Conservation (phyloP, 2,329 filamentous ascomycete species). For the Alternaria novae-zelandiae region DNA sequence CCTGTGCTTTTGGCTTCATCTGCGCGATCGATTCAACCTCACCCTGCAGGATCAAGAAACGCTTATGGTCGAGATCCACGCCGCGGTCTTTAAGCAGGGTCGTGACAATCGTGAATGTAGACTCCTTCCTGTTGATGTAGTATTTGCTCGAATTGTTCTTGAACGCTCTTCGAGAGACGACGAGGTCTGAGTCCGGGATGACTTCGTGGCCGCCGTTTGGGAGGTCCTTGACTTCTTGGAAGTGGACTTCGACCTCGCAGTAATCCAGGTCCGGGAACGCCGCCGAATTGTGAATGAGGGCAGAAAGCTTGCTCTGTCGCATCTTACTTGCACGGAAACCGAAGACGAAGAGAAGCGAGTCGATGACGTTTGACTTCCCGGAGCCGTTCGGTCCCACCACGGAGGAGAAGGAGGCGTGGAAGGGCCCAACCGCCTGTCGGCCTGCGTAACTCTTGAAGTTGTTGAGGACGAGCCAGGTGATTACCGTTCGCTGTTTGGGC, state of each 20-base stretch:
- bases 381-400: slow-evolving; percentile 98
- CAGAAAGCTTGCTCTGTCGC: slow-evolving; percentile 97
- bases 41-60: slow-evolving; percentile 94
- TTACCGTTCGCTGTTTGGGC: slow-evolving; percentile 86
- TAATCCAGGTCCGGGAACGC: slow-evolving; percentile 82
- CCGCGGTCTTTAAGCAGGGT: slow-evolving; percentile 84
- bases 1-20: slow-evolving; percentile 96
- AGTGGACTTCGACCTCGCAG: slow-evolving; percentile 96
- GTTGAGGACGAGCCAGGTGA: slow-evolving; percentile 87
- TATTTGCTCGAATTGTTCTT: slow-evolving; percentile 99
- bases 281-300: slow-evolving; percentile 95
- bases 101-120: slow-evolving; percentile 91
- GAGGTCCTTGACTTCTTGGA: slow-evolving; percentile 91
- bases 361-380: slow-evolving; percentile 98
- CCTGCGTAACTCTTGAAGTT: slow-evolving; percentile 99
- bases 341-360: slow-evolving; percentile 97
- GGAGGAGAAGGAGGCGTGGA: slow-evolving; percentile 95
- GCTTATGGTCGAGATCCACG: slow-evolving; percentile 96
- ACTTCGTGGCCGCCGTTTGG: slow-evolving; percentile 76
- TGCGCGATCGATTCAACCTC: slow-evolving; percentile 99
- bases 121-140: slow-evolving; percentile 89
- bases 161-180: slow-evolving; percentile 92
- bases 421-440: slow-evolving; percentile 91
- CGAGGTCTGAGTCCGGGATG: slow-evolving; percentile 81
- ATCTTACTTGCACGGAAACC: slow-evolving; percentile 99